Percentiles rank a stretch among this genome's conserved stretches.
Evolutionary conservation across 441 rosid genomes (phyloP).

Genomic region (Mallotus japonicus): DNA sequence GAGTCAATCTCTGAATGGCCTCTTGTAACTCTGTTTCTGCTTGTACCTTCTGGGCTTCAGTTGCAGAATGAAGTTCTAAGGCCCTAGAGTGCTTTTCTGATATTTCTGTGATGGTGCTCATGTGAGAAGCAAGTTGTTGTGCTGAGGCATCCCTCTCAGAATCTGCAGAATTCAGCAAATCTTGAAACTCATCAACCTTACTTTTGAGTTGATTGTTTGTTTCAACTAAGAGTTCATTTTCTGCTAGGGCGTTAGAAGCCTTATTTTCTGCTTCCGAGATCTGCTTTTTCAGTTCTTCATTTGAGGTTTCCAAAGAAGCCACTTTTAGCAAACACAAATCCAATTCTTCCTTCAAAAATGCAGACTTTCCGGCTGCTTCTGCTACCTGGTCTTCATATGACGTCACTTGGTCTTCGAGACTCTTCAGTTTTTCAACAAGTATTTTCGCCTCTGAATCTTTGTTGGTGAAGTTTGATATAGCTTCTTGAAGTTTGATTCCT

Average conservation of each 20-base stretch:
- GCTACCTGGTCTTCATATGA: slow-evolving; percentile 51
- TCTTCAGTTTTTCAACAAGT: slow-evolving; percentile 55
- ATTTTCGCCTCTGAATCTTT: slow-evolving; percentile 61
- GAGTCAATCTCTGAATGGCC: slow-evolving; percentile 43
- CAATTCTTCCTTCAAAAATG: slow-evolving; percentile 64
- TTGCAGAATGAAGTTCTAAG: slow-evolving; percentile 48
- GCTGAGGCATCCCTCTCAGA: slow-evolving; percentile 65
- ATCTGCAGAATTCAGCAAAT: slow-evolving; percentile 47
- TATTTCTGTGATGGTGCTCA: slow-evolving; percentile 42
- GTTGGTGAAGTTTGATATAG: slow-evolving; percentile 41
- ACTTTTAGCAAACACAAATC: slow-evolving; percentile 50
- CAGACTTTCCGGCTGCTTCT: slow-evolving; percentile 53
- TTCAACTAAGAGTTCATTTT: slow-evolving; percentile 65
- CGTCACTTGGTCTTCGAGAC: slow-evolving; percentile 59
- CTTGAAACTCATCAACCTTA: slow-evolving; percentile 72
- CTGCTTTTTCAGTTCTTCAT: slow-evolving; percentile 62
- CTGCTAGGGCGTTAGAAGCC: slow-evolving; percentile 55
- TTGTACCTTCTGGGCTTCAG: slow-evolving; percentile 41
- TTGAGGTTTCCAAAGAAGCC: slow-evolving; percentile 52
- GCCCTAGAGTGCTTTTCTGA: slow-evolving; percentile 58
- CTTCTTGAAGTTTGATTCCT: slow-evolving; percentile 59
- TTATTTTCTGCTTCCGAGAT: slow-evolving; percentile 54
- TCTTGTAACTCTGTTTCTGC: slow-evolving; percentile 53
- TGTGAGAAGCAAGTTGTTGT: slow-evolving; percentile 53
- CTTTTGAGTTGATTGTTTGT: slow-evolving; percentile 75